Evolutionary conservation across 75 land plant genomes (phyloP).

Genomic region (Azolla pinnata): DNA sequence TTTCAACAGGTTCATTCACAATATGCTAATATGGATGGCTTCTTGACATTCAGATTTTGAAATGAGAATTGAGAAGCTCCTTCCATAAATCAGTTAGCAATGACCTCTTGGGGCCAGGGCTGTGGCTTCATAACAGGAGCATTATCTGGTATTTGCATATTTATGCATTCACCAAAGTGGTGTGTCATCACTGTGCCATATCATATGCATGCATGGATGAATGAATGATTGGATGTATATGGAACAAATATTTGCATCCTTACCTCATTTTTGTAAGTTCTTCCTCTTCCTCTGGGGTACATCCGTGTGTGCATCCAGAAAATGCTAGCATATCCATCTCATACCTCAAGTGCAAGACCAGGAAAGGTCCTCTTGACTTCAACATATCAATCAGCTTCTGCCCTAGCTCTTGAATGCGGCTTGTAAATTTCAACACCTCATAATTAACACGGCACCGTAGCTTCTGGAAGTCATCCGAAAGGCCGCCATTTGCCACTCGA

Average conservation of each 20-base stretch:
- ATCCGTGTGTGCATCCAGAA: conserved; percentile 65
- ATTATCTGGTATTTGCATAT: not conserved
- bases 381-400: conserved; percentile 30
- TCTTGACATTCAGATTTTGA: no score
- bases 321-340: conserved; percentile 86
- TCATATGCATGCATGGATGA: no score
- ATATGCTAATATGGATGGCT: no score
- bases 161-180: not conserved
- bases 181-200: no score
- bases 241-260: not conserved
- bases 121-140: not conserved
- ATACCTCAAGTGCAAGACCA: conserved; percentile 51
- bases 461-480: conserved; percentile 37
- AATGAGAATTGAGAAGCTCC: not conserved
- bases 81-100: not conserved
- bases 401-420: conserved; percentile 62
- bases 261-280: conserved; percentile 55
- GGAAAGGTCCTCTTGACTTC: conserved; percentile 27
- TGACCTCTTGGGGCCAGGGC: not conserved
- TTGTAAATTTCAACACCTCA: conserved; percentile 57
- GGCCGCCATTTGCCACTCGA: conserved; percentile 46
- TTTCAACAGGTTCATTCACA: no score
- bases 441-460: conserved; percentile 71
- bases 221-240: no score
- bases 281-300: conserved; percentile 32